phyloP scores from a whole-genome alignment of 2,329 filamentous ascomycete species.

The Berkeleyomyces rouxiae region DNA sequence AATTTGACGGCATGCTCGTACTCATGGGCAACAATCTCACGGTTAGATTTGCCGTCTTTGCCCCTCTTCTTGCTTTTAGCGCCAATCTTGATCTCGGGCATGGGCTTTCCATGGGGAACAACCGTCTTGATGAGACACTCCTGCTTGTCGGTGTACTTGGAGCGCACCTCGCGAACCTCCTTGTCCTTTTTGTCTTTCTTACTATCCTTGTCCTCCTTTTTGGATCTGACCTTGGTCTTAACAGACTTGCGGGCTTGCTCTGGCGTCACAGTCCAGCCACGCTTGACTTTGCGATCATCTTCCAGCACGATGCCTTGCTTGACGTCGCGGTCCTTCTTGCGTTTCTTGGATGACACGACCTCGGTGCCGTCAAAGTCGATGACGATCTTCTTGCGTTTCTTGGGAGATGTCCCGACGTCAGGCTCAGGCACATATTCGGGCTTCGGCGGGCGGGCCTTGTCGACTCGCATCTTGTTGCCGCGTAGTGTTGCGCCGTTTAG shows the following conservation, averaged over 20 bases:
- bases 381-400: slow-evolving; percentile 27
- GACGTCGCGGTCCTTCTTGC: slow-evolving; percentile 34
- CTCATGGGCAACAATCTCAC: slow-evolving; percentile 63
- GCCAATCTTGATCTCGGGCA: slow-evolving; percentile 25
- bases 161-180: slow-evolving; percentile 43
- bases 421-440: slow-evolving; percentile 25
- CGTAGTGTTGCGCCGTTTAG: slow-evolving; percentile 74
- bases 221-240: slow-evolving; percentile 26
- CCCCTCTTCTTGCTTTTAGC: slow-evolving; percentile 42
- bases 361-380: slow-evolving; percentile 19
- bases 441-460: slow-evolving; percentile 49
- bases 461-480: slow-evolving; percentile 69
- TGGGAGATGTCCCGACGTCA: slow-evolving; percentile 20
- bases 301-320: slow-evolving; percentile 54
- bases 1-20: slow-evolving; percentile 74
- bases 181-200: slow-evolving; percentile 34
- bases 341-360: slow-evolving; percentile 25
- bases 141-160: slow-evolving; percentile 63
- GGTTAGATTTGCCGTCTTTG: slow-evolving; percentile 32
- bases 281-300: slow-evolving; percentile 62
- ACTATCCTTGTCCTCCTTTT: slow-evolving; percentile 27
- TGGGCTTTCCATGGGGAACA: slow-evolving; percentile 35
- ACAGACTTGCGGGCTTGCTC: slow-evolving; percentile 30
- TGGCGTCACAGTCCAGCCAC: slow-evolving; percentile 68
- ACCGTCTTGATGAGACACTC: slow-evolving; percentile 78